Evolutionary conservation across 495 filamentous ascomycete species (phyloP).

Genomic region (Neurospora africana): DNA sequence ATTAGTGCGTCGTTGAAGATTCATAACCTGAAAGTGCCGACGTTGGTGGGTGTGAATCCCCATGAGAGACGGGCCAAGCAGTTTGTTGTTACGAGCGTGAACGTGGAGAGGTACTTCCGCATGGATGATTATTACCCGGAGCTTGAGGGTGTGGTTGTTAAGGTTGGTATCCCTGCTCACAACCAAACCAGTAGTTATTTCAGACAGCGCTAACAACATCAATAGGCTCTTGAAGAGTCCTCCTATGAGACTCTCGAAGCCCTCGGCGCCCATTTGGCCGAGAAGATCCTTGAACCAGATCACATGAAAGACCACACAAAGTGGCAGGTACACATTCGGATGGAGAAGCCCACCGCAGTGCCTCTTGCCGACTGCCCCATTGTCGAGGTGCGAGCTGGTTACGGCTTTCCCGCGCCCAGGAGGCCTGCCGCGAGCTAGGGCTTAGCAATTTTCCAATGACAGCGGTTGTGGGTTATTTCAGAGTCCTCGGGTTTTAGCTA

Average conservation of each 20-base stretch:
- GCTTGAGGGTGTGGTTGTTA: constrained; percentile 38
- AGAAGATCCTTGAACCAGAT: constrained; percentile 21
- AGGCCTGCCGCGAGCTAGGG: not conserved
- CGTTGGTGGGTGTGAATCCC: constrained; percentile 48
- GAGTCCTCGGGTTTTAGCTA: not conserved
- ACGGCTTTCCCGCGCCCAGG: not conserved
- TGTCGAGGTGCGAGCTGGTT: constrained; percentile 36
- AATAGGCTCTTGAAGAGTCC: constrained; percentile 43
- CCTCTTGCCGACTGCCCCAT: constrained; percentile 46
- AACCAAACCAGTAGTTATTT: no score
- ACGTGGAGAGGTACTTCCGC: constrained; percentile 35
- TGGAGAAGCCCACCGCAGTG: constrained; percentile 51
- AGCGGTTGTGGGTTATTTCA: not conserved
- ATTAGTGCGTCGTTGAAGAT: constrained; percentile 21
- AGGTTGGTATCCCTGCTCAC: constrained; percentile 26
- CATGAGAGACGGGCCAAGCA: constrained; percentile 51
- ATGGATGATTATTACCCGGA: constrained; percentile 33
- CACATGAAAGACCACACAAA: constrained; percentile 8
- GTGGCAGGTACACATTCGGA: constrained; percentile 37
- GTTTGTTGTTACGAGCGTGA: constrained; percentile 43
- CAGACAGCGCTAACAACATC: constrained; percentile 10
- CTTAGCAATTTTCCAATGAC: not conserved
- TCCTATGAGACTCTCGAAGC: constrained; percentile 56
- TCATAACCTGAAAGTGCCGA: constrained; percentile 42
- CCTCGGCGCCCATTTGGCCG: constrained; percentile 37